These are phyloP conservation scores for Cystofilobasidium capitatum DNA, from an alignment of 768 basidiomycete species.

Conservation along the genomic window DNA sequence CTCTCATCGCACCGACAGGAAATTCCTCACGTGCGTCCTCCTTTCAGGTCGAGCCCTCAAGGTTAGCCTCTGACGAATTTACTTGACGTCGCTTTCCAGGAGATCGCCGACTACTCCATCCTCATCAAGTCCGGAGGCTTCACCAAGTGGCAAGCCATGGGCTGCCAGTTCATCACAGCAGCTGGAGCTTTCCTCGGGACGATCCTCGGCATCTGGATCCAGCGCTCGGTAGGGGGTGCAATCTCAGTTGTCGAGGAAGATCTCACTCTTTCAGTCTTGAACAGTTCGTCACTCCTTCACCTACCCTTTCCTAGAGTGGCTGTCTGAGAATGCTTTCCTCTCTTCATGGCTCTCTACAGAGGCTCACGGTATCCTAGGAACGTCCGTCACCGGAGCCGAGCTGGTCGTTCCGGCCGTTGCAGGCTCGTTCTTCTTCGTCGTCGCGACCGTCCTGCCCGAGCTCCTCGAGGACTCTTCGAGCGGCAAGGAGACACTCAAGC, in stretches of 20 bases:
- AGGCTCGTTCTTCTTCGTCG: slow-evolving; percentile 87
- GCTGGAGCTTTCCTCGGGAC: slow-evolving; percentile 77
- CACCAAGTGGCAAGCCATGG: slow-evolving; percentile 84
- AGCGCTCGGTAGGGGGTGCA: slow-evolving; percentile 54
- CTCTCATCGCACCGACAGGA: no score
- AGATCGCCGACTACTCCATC: slow-evolving; percentile 96
- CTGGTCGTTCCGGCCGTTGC: slow-evolving; percentile 67
- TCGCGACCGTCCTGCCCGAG: slow-evolving; percentile 42
- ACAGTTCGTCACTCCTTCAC: slow-evolving; percentile 36
- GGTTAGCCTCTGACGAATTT: background rate
- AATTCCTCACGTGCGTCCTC: background rate
- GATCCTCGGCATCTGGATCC: slow-evolving; percentile 54
- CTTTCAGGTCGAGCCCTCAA: background rate
- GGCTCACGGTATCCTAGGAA: slow-evolving; percentile 70
- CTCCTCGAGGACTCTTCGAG: slow-evolving; percentile 79
- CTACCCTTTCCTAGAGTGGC: no score
- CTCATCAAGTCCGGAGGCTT: slow-evolving; percentile 58
- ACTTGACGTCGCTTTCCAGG: slow-evolving; percentile 52
- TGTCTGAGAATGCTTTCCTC: background rate
- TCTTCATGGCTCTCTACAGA: slow-evolving; percentile 28
- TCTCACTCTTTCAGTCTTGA: slow-evolving; percentile 67
- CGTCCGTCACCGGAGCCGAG: slow-evolving; percentile 67
- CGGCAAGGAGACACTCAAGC: slow-evolving; percentile 76
- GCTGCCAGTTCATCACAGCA: slow-evolving; percentile 82
- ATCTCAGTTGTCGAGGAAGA: slow-evolving; percentile 45